A percentile compares a stretch with the other conserved stretches of the same genome.
Conservation (phyloP, 192 early-diverging fungal genomes). For the Entomortierella chlamydospora region DNA sequence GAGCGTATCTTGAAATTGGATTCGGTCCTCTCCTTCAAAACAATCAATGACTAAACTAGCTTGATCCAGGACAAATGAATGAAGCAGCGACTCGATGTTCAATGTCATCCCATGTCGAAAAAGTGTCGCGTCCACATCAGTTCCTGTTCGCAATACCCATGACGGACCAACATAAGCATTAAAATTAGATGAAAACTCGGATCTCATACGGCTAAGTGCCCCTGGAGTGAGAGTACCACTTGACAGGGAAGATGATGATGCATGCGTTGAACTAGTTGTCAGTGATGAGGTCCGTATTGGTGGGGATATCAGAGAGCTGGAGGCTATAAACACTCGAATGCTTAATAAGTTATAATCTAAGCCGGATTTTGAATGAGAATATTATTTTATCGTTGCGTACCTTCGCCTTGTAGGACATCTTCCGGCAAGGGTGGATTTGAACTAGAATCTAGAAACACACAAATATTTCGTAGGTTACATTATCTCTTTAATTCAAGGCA, state of each 20-base stretch:
- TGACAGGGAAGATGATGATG: neutral
- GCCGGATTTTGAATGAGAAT: no score
- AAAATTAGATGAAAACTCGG: neutral
- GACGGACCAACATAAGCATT: neutral
- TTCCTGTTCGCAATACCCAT: slow-evolving; percentile 1
- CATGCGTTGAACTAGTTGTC: neutral
- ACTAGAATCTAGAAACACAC: no score
- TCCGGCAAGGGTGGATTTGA: no score
- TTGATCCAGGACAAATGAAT: slow-evolving; percentile 7
- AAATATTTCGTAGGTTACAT: no score
- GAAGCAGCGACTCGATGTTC: neutral
- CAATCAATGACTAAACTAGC: neutral
- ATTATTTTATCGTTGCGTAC: no score
- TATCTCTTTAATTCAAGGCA: no score
- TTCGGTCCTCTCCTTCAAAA: neutral
- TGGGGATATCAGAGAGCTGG: no score
- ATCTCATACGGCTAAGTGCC: neutral
- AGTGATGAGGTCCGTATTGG: no score
- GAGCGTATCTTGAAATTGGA: neutral
- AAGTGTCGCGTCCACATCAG: neutral
- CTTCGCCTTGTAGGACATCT: no score
- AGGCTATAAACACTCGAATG: no score
- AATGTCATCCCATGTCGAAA: neutral
- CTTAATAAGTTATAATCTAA: no score
- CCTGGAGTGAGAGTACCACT: neutral